Evolutionary conservation across 2,329 filamentous ascomycete genomes (phyloP).

Genomic region (Dactylellina drechsleri): DNA sequence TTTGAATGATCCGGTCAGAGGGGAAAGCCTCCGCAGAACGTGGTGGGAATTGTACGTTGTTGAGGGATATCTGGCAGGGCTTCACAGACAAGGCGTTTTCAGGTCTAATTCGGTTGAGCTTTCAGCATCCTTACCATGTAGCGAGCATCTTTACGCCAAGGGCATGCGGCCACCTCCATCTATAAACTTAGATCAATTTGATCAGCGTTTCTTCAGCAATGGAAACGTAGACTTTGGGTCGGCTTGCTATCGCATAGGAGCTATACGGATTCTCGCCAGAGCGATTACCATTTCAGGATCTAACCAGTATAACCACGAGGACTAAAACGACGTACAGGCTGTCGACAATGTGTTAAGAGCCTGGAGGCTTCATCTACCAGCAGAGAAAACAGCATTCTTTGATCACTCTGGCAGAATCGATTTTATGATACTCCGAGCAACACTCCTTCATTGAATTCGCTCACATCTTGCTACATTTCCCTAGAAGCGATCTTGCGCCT

Average conservation of each 20-base stretch:
- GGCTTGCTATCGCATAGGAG: neutral
- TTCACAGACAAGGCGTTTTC: neutral
- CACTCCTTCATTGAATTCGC: neutral
- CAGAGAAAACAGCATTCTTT: neutral
- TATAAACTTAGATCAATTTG: neutral
- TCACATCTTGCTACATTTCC: neutral
- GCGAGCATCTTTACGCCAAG: neutral
- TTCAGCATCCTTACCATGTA: neutral
- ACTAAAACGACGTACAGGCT: neutral
- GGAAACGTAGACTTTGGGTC: neutral
- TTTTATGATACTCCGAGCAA: neutral
- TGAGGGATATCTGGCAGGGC: neutral
- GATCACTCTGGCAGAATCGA: neutral
- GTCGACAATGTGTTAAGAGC: neutral
- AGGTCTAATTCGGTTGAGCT: neutral
- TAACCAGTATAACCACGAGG: neutral
- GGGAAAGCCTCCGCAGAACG: neutral
- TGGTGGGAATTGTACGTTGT: constrained; percentile 1
- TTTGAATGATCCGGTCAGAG: neutral
- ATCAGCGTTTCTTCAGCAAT: neutral
- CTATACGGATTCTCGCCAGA: neutral
- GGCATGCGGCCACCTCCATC: neutral
- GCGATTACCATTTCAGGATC: neutral
- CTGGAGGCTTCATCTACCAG: neutral
- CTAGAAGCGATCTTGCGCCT: neutral